Base-by-base conservation (phyloP, 2,329 filamentous ascomycete genomes). In the Dactylellina drechsleri region DNA sequence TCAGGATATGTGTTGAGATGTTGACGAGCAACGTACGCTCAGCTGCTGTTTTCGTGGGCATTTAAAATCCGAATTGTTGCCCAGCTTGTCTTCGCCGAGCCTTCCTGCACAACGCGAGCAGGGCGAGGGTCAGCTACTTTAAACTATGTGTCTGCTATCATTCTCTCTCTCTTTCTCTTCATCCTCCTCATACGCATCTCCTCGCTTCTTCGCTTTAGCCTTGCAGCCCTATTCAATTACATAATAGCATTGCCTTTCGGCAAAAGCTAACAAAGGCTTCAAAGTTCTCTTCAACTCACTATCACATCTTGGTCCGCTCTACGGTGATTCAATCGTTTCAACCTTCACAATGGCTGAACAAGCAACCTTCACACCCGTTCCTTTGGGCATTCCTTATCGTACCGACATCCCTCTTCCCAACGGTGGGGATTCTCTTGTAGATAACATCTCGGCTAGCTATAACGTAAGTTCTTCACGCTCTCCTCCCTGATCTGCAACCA, bases 381-480 rank as follows among this genome's bases (percentile, higher is more conserved):
- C 53, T 28, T 45, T 75, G 54, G 71, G 71, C 47, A 68, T 36
- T 31, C 71, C 71, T n/a, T 75, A 64, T 64, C 47, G 71, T 56
- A 65, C 57, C 2, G 71, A 75, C 20, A 75, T 75, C 7, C 71
- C 71, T 2, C 41, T 68, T 16, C 71, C 71, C 16, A 75, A 75
- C 54, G 71, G 71, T 23, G 71, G 71, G 5, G 71, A 75, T 20
- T 64, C 64, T 0, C 67, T 68, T 20, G 49, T 41, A 1, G 64
- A 75, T n/a, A 67, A 75, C 36, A 28, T 75, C 1, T 75, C 71
- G 10, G 71, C 71, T 18, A 59, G 52, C 36, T 75, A 75, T 56
- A 68, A 75, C 40, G 71, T 75, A 56, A 68, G 71, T 74, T 47
- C n/a, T 45, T 23, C 20, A 45, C 23, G 2, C 10, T 15, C 16